These are phyloP conservation scores for Sporothrix phasma DNA, from an alignment of 2,329 filamentous ascomycete genomes.

Conservation along the genomic window DNA sequence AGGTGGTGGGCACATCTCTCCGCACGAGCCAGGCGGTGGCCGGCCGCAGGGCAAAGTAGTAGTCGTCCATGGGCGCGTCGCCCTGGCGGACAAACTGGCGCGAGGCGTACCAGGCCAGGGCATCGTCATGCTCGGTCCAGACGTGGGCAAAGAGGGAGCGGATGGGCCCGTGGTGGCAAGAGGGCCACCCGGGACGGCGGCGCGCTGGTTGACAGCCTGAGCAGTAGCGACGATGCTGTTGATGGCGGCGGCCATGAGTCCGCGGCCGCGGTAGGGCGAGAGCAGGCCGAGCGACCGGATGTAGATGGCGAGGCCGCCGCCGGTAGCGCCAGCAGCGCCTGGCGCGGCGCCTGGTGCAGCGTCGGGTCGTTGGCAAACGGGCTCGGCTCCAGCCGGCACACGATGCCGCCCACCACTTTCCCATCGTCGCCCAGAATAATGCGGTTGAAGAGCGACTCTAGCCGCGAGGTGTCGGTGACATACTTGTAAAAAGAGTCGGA, in stretches of 20 bases:
- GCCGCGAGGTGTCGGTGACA: slow-evolving; percentile 39
- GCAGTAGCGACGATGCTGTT: slow-evolving; percentile 40
- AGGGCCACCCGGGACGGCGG: neutral
- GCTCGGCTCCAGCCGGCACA: slow-evolving; percentile 49
- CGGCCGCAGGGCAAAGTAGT: slow-evolving; percentile 53
- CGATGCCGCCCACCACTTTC: slow-evolving; percentile 48
- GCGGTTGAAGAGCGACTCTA: slow-evolving; percentile 45
- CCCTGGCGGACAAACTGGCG: slow-evolving; percentile 45
- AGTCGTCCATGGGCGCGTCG: slow-evolving; percentile 39
- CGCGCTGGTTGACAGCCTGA: slow-evolving; percentile 23
- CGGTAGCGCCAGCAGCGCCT: neutral
- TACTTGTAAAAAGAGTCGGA: slow-evolving; percentile 53
- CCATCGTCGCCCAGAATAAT: slow-evolving; percentile 41
- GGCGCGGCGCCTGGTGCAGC: neutral
- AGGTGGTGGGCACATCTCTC: slow-evolving; percentile 30
- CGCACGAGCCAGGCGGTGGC: slow-evolving; percentile 52
- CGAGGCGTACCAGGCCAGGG: slow-evolving; percentile 50
- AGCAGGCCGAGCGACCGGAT: slow-evolving; percentile 55
- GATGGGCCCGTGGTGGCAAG: slow-evolving; percentile 21
- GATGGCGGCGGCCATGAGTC: slow-evolving; percentile 48
- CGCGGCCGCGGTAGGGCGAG: slow-evolving; percentile 51
- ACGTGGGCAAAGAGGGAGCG: slow-evolving; percentile 52
- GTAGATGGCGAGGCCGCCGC: slow-evolving; percentile 41
- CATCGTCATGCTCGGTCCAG: slow-evolving; percentile 57
- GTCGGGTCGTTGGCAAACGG: neutral